These are phyloP conservation scores for Dryas octopetala DNA, from an alignment of 306 rosid genomes.

Conservation along the genomic window DNA sequence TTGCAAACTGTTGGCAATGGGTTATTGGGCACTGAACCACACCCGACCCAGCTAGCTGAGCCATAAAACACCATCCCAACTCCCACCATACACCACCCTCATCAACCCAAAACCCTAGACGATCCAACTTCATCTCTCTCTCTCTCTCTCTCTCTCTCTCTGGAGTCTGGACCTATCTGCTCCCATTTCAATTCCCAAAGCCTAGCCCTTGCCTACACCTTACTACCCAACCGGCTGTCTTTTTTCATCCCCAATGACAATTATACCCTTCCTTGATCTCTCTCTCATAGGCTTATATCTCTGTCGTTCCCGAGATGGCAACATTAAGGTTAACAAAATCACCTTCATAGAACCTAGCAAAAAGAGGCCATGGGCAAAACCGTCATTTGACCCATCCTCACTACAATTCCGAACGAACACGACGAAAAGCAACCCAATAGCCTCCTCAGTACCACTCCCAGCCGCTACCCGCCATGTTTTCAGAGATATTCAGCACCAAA, in stretches of 20 bases:
- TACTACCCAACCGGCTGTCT: constrained; percentile 75
- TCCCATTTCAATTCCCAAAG: constrained; percentile 86
- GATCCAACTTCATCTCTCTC: constrained; percentile 37
- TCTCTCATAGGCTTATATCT: constrained; percentile 32
- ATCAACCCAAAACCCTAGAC: constrained; percentile 22
- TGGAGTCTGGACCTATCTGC: constrained; percentile 43
- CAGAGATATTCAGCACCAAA: constrained; percentile 87
- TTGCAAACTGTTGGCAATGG: background rate
- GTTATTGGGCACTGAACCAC: background rate
- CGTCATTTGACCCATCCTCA: constrained; percentile 26
- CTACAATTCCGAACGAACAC: constrained; percentile 26
- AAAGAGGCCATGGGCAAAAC: constrained; percentile 29
- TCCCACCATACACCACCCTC: constrained; percentile 2
- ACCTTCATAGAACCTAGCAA: constrained; percentile 26
- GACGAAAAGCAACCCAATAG: constrained; percentile 20
- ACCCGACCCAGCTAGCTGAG: background rate
- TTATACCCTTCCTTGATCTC: constrained; percentile 39
- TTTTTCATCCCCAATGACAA: constrained; percentile 27
- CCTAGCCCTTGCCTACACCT: constrained; percentile 72
- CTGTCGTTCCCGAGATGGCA: constrained; percentile 72
- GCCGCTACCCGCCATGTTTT: constrained; percentile 87
- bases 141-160: constrained; percentile 6
- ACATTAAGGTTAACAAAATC: constrained; percentile 38
- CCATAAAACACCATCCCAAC: constrained; percentile 8
- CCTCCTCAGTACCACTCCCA: background rate